phyloP scores from a whole-genome alignment of 2,329 filamentous ascomycete genomes.

The Didymella sp. region DNA sequence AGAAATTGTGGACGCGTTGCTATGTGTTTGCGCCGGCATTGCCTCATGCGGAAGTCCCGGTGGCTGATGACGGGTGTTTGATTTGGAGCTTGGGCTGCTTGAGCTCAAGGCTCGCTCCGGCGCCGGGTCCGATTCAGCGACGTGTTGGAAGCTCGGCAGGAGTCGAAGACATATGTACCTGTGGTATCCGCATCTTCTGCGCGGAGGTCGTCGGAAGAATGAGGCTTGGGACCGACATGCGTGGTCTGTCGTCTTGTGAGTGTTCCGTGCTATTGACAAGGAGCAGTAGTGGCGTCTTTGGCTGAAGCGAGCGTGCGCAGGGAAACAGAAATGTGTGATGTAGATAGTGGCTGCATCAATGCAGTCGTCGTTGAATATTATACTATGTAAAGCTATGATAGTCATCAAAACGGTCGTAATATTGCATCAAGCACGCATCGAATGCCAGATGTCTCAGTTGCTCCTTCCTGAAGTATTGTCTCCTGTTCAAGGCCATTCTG shows the following conservation, averaged over 20 bases:
- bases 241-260: too few relatives aligned
- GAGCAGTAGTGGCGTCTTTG: neutral
- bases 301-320: neutral
- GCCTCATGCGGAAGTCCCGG: constrained; percentile 14
- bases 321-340: neutral
- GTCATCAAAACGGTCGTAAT: constrained; percentile 8
- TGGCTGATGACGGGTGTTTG: constrained; percentile 9
- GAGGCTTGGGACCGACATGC: neutral
- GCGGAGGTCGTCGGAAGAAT: neutral
- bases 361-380: constrained; percentile 13
- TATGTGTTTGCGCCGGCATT: constrained; percentile 17
- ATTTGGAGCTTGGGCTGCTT: neutral
- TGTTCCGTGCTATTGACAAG: neutral
- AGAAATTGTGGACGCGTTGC: neutral
- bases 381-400: constrained; percentile 25
- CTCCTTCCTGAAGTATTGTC: neutral
- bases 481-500: neutral
- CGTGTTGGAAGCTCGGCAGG: constrained; percentile 4
- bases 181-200: neutral
- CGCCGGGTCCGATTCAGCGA: constrained; percentile 14
- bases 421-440: neutral
- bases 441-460: neutral
- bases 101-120: constrained; percentile 17
- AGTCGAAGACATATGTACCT: constrained; percentile 3
- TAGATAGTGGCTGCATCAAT: neutral